Conservation (phyloP, 1,284 basidiomycete genomes). For the Boletellus dicymbophilus region DNA sequence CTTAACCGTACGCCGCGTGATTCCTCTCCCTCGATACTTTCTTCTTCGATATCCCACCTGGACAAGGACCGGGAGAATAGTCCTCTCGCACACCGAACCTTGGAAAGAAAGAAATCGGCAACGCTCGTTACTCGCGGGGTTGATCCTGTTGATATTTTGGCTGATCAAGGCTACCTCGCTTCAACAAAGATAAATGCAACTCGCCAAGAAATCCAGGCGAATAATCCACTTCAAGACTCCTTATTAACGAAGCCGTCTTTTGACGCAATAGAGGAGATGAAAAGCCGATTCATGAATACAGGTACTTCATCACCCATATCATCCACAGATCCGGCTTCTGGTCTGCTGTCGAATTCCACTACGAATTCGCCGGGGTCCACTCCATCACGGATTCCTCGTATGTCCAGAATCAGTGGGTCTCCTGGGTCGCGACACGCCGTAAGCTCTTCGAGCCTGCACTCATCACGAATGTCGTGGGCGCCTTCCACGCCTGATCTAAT, state of each 20-base stretch:
- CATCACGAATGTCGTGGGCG: constrained; percentile 32
- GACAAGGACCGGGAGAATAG: constrained; percentile 27
- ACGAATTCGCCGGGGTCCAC: constrained; percentile 13
- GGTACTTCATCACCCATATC: constrained; percentile 32
- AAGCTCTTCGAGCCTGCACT: constrained; percentile 33
- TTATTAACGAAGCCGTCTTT: constrained; percentile 37
- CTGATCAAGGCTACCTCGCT: constrained; percentile 1
- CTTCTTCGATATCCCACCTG: constrained; percentile 7
- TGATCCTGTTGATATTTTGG: constrained; percentile 4
- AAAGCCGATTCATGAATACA: constrained; percentile 51
- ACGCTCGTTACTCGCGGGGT: constrained; percentile 2
- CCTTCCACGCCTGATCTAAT: constrained; percentile 61
- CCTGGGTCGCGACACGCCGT: constrained; percentile 28
- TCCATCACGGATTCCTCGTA: constrained; percentile 35
- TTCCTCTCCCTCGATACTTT: constrained; percentile 13
- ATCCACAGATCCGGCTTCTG: constrained; percentile 19
- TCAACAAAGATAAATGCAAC: constrained; percentile 5
- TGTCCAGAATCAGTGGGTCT: constrained; percentile 25
- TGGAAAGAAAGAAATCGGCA: constrained; percentile 24
- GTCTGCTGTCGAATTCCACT: constrained; percentile 5
- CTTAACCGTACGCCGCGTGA: constrained; percentile 38
- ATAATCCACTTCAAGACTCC: constrained; percentile 21
- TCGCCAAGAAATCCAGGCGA: constrained; percentile 4
- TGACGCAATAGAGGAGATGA: constrained; percentile 66
- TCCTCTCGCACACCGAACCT: constrained; percentile 31